These are phyloP conservation scores for Boletus sp. DNA, from an alignment of 768 basidiomycete genomes.

Conservation along the genomic window DNA sequence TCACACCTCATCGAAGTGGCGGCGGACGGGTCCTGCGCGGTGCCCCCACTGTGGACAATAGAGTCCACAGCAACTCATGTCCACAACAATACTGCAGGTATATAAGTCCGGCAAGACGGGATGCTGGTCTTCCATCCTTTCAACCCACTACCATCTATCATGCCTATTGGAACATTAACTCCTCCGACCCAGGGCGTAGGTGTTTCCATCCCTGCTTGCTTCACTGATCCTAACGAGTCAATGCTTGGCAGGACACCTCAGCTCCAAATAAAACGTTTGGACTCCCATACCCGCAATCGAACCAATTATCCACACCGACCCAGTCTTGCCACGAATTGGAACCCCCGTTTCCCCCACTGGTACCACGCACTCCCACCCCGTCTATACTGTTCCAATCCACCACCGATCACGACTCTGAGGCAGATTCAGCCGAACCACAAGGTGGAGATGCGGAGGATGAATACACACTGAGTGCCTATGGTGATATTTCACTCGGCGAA, in stretches of 20 bases:
- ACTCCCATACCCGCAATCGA: background rate
- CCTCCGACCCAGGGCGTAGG: slow-evolving; percentile 9
- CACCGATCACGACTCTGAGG: background rate
- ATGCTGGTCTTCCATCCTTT: background rate
- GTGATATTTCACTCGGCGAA: slow-evolving; percentile 43
- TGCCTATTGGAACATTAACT: slow-evolving; percentile 3
- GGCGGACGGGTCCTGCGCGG: background rate
- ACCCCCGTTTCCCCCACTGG: background rate
- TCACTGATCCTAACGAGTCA: background rate
- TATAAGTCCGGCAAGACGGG: slow-evolving; percentile 6
- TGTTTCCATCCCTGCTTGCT: background rate
- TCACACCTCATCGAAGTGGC: background rate
- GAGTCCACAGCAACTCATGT: slow-evolving; percentile 8
- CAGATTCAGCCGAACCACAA: background rate
- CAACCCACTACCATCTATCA: background rate
- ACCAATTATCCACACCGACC: background rate
- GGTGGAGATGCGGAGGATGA: slow-evolving; percentile 29
- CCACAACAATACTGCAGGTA: slow-evolving; percentile 6
- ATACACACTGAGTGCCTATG: slow-evolving; percentile 41
- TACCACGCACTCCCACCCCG: background rate
- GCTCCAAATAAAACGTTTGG: background rate
- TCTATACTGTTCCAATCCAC: background rate
- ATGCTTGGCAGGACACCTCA: slow-evolving; percentile 5
- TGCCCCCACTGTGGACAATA: slow-evolving; percentile 7
- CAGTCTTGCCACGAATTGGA: background rate